Evolutionary conservation across 345 rosid species (phyloP).

Genomic region (Pugionium cornutum): DNA sequence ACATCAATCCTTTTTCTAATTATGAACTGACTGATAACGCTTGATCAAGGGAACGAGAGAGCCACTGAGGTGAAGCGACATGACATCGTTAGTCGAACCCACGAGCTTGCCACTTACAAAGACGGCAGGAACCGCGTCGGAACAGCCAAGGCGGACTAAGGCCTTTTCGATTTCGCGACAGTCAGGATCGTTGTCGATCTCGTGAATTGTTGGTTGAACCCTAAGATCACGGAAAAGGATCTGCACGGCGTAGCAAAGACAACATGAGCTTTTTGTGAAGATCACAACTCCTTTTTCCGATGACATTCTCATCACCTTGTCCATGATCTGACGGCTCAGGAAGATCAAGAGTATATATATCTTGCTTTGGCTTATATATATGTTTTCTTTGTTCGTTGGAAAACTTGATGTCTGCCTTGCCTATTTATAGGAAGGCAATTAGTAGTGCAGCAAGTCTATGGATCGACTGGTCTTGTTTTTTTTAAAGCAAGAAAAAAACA

Average conservation of each 20-base stretch:
- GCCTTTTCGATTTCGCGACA: constrained; percentile 77
- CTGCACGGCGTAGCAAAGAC: constrained; percentile 71
- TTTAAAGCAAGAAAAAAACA: not conserved
- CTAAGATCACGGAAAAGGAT: constrained; percentile 73
- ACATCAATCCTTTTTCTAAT: constrained; percentile 17
- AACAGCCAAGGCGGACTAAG: constrained; percentile 61
- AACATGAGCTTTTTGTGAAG: constrained; percentile 79
- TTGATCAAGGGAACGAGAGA: constrained; percentile 58
- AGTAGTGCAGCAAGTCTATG: constrained; percentile 25
- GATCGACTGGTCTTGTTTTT: constrained; percentile 3
- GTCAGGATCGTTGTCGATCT: constrained; percentile 76
- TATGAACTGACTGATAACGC: constrained; percentile 55
- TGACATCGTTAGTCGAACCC: constrained; percentile 82
- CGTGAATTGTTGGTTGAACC: constrained; percentile 58
- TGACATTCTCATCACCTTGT: constrained; percentile 62
- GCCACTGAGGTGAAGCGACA: constrained; percentile 82
- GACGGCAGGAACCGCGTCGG: constrained; percentile 67
- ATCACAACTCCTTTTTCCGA: constrained; percentile 75
- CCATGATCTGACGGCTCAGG: constrained; percentile 38
- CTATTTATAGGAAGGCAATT: constrained; percentile 38
- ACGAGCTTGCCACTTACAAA: constrained; percentile 71
- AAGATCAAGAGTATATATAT: too few relatives aligned
- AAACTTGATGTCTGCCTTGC: constrained; percentile 24
- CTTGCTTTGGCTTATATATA: constrained; percentile 4
- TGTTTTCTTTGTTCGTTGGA: constrained; percentile 13